Percentiles rank a stretch among this genome's conserved stretches.
Evolutionary conservation across 2,329 filamentous ascomycete species (phyloP).

Genomic region (Sporothrix mexicana): DNA sequence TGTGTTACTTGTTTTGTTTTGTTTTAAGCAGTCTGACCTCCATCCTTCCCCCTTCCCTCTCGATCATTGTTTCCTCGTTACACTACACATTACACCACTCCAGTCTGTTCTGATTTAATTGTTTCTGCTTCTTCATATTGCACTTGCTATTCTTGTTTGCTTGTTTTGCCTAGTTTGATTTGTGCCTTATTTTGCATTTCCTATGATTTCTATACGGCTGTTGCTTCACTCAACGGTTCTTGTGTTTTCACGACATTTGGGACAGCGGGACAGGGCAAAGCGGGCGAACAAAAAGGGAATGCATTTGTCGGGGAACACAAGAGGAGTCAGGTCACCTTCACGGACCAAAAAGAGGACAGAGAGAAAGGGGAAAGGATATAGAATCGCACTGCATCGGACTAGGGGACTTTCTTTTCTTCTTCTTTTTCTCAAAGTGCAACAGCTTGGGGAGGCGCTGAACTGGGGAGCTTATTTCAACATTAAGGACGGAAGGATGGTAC

Average conservation of each 20-base stretch:
- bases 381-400: slow-evolving; percentile 2
- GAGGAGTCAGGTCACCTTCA: no score
- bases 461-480: neutral
- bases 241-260: neutral
- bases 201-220: neutral
- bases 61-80: neutral
- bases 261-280: neutral
- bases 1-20: slow-evolving; percentile 13
- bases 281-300: slow-evolving; percentile 10
- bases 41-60: neutral
- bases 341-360: neutral
- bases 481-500: neutral
- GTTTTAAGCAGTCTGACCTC: neutral
- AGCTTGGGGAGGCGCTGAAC: neutral
- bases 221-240: neutral
- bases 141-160: neutral
- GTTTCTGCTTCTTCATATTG: no score
- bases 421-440: neutral
- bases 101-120: neutral
- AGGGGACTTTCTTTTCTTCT: neutral
- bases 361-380: neutral
- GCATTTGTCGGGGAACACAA: neutral
- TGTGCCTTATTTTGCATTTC: neutral
- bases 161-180: neutral
- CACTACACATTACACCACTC: neutral